These are phyloP conservation scores for Malus asiatica DNA, from an alignment of 306 rosid species.

Conservation along the genomic window DNA sequence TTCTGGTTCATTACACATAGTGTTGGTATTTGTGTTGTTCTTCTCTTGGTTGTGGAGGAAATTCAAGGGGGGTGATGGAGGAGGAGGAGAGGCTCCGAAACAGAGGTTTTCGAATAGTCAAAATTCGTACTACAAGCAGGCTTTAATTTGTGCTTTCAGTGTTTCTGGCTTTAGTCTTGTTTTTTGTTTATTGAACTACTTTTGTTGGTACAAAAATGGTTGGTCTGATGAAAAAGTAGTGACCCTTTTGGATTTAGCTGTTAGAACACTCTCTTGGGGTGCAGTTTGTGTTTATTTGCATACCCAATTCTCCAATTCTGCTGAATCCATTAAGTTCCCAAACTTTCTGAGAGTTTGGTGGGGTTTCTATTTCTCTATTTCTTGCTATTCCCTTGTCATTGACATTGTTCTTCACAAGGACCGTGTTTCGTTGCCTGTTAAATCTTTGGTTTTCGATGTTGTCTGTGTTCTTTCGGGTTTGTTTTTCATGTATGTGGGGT, in stretches of 20 bases:
- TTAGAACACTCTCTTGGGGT: slow-evolving; percentile 34
- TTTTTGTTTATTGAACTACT: slow-evolving; percentile 39
- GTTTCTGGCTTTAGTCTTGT: slow-evolving; percentile 31
- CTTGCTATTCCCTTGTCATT: slow-evolving; percentile 35
- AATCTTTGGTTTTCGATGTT: slow-evolving; percentile 37
- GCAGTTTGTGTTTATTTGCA: slow-evolving; percentile 32
- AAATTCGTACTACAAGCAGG: slow-evolving; percentile 18
- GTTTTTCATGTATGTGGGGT: slow-evolving; percentile 37
- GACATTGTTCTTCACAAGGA: slow-evolving; percentile 31
- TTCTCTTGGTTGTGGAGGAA: slow-evolving; percentile 37
- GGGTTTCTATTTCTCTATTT: slow-evolving; percentile 40
- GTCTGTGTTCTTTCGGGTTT: slow-evolving; percentile 35
- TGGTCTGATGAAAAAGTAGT: slow-evolving; percentile 32
- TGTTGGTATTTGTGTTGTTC: slow-evolving; percentile 28
- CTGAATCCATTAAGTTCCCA: slow-evolving; percentile 14
- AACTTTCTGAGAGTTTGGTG: slow-evolving; percentile 43
- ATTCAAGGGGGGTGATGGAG: slow-evolving; percentile 8
- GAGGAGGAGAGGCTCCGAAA: background rate
- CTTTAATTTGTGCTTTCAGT: slow-evolving; percentile 13
- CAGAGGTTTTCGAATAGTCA: slow-evolving; percentile 3
- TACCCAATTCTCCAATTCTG: slow-evolving; percentile 7
- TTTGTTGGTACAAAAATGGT: slow-evolving; percentile 30
- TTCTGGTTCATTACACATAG: slow-evolving; percentile 43
- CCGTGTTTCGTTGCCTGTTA: slow-evolving; percentile 23
- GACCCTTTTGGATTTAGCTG: slow-evolving; percentile 34